phyloP scores from a whole-genome alignment of 225 moss, liverwort and hornwort genomes.

The Physcomitrium patens region DNA sequence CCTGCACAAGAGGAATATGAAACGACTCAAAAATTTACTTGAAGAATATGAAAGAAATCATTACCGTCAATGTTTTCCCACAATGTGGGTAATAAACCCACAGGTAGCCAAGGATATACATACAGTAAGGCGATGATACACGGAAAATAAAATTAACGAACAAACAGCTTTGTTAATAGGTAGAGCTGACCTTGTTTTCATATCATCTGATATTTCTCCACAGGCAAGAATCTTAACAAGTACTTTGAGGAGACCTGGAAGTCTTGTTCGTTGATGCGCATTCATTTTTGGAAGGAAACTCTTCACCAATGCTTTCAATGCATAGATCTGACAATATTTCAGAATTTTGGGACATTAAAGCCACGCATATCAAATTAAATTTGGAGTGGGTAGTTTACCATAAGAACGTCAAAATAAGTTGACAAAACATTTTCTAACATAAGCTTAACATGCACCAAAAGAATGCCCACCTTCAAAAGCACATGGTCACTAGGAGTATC shows the following conservation, averaged over 20 bases:
- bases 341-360: background rate
- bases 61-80: background rate
- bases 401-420: background rate
- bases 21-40: background rate
- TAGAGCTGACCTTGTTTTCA: slow-evolving; percentile 73
- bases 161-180: background rate
- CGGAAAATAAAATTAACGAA: background rate
- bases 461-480: slow-evolving; percentile 63
- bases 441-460: background rate
- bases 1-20: background rate
- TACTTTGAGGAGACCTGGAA: slow-evolving; percentile 75
- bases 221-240: slow-evolving; percentile 73
- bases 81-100: background rate
- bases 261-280: slow-evolving; percentile 72
- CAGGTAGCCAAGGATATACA: no score
- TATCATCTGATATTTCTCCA: slow-evolving; percentile 87
- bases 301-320: slow-evolving; percentile 82
- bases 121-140: background rate
- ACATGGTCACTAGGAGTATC: slow-evolving; percentile 78
- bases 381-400: background rate
- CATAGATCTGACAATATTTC: slow-evolving; percentile 60
- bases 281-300: slow-evolving; percentile 86
- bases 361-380: slow-evolving; percentile 1
- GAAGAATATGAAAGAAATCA: background rate
- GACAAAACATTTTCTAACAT: background rate